These are phyloP conservation scores for Linum lewisii DNA, from an alignment of 345 rosid species.

Conservation along the genomic window DNA sequence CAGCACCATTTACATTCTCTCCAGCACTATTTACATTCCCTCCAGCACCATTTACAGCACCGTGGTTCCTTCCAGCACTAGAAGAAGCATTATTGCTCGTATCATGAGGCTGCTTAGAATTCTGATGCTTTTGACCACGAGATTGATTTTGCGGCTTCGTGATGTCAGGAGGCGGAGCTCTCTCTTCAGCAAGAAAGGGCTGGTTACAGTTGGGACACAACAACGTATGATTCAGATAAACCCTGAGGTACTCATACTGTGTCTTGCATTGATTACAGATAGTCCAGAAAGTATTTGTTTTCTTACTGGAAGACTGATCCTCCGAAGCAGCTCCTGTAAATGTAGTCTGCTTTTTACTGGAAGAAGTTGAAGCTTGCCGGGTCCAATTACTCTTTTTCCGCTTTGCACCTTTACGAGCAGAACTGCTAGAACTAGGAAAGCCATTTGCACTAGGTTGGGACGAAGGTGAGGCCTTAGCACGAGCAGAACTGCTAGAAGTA, in stretches of 20 bases:
- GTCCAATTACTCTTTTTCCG: constrained; percentile 23
- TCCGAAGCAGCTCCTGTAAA: no score
- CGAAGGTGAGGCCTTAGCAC: constrained; percentile 29
- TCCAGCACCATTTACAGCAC: constrained; percentile 5
- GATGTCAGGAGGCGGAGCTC: constrained; percentile 51
- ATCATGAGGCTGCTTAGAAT: constrained; percentile 24
- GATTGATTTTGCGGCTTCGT: constrained; percentile 31
- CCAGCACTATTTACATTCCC: constrained; percentile 2
- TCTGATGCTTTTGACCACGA: constrained; percentile 36
- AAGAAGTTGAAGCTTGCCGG: constrained; percentile 17
- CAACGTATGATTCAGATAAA: constrained; percentile 68
- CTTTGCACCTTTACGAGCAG: no score
- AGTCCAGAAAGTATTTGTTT: constrained; percentile 77
- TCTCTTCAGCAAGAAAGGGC: constrained; percentile 68
- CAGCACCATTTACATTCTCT: constrained; percentile 17
- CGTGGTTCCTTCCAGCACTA: constrained; percentile 19
- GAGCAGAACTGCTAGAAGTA: constrained; percentile 21
- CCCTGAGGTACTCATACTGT: constrained; percentile 66
- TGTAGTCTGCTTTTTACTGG: constrained; percentile 19
- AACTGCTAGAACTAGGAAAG: constrained; percentile 25
- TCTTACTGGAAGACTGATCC: constrained; percentile 18
- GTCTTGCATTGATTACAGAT: constrained; percentile 61
- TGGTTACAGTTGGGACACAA: constrained; percentile 64
- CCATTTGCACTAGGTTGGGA: constrained; percentile 36
- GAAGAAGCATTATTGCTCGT: constrained; percentile 9